Base-by-base conservation (phyloP, 805 yeast genomes). In the Wickerhamiella cacticola region DNA sequence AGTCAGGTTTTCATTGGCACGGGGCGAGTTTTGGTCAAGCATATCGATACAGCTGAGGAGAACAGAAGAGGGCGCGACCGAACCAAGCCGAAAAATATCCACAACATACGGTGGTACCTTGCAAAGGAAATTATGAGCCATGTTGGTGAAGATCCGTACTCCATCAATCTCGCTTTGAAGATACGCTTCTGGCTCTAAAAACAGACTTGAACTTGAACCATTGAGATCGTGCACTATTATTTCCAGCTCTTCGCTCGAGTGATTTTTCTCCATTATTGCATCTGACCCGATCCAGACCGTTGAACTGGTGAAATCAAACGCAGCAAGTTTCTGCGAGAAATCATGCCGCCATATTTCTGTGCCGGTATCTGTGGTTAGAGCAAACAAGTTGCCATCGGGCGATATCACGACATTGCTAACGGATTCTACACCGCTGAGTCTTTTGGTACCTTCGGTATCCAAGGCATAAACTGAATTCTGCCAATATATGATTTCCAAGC, bases 41-140 rank as follows among this genome's bases (percentile, higher is more conserved):
- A 82, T 72, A 35, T 79, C 80, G 33, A 79, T 71, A 7, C 95
- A 82, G 63, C 88, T 96, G 7, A 85, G 65, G 28, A 92, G 65
- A 21, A 89, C 80, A 1, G 95, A 85, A 26, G 92, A 73, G 1
- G 96, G 82, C 28, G 83, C 73, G 0, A 84, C 73, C 0, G 96
- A 85, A 0, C 97, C 98, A 42, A 88, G 76, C 57, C 75, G 76
- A 62, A 86, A 86, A 5, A 84, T 71, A 33, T 78, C 77, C 2
- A 73, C 70, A 0, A 82, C 75, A 0, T 68, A 61, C 2, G 67
- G 66, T 0, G 76, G 70, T 0, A 92, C 94, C 52, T 79, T 72
- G 6, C 79, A 67, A 8, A 87, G 59, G 48, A 82, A 75, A 52
- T 80, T 80, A 13, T 82, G 67, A 38, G 73, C 71, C 7, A 69